These are phyloP conservation scores for bread wheat (Triticum aestivum) DNA, from an alignment of 176 grass and related monocot genomes.

Conservation along the genomic window IWGSC_CS_RefSeq_v2.1 NC_057812.1:593584270-593584769, in stretches of 20 bases:
- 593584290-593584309: conserved; percentile 82
- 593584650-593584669: conserved; percentile 80
- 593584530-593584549: conserved; percentile 98
- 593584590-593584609: neutral
- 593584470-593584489: conserved; percentile 99
- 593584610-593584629: conserved; percentile 43
- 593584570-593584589: conserved; percentile 11
- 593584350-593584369: conserved; percentile 92
- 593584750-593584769: conserved; percentile 27
- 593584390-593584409: neutral
- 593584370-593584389: conserved; percentile 78
- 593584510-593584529: conserved; percentile 92
- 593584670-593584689: conserved; percentile 88
- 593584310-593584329: conserved; percentile 98
- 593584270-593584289: neutral
- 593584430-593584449: neutral
- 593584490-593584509: conserved; percentile 97
- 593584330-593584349: conserved; percentile 96
- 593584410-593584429: neutral
- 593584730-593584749: neutral
- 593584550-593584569: conserved; percentile 45
- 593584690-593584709: conserved; percentile 33
- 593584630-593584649: conserved; percentile 94
- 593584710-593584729: conserved; percentile 13
- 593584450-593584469: conserved; percentile 45